Base-by-base conservation (phyloP, 2,329 filamentous ascomycete genomes). In the Orbilia blumenaviensis region DNA sequence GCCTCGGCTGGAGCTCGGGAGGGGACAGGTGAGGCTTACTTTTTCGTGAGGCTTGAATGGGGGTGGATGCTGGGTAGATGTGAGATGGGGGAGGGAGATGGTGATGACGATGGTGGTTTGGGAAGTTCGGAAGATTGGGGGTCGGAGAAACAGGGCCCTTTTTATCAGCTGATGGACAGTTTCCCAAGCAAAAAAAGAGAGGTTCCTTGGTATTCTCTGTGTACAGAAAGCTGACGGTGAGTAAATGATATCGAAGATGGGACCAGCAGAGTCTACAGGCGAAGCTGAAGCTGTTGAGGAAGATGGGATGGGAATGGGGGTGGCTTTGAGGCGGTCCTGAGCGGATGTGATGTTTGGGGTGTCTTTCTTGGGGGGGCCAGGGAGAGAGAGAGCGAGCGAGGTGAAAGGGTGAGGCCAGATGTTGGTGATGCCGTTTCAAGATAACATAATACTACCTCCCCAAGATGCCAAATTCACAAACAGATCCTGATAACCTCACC, bases 51-150 rank as follows among this genome's bases (percentile, higher is more conserved):
- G 63, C 25, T 46, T 8, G 38, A n/a, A 50, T 58, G 38, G 29
- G 23, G 12, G 41, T 2, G n/a, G 56, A 48, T 50, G 42, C 14
- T 52, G 27, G n/a, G 27, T 64, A 32, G 44, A 25, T 34, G 29
- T 34, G 29, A 5, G 29, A 34, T 34, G 29, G 29, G 5, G 36
- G 46, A 54, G 12, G 38, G 25, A 34, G 63, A 46, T 58, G 66
- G 36, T 61, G 66, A 69, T 41, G 66, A 63, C 25, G 66, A 54
- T 36, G 56, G 66, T 41, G 54, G 56, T 63, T 64, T 64, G 38
- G 63, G 23, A 54, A 32, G 38, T 63, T 68, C 56, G 71, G 56
- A 68, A 68, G 71, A 75, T 68, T 75, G 46, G 54, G 61, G 36
- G 32, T 56, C 34, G 66, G 58, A 54, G 46, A 64, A 41, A 36